These are phyloP conservation scores for Penicillium frequentans DNA, from an alignment of 2,329 filamentous ascomycete genomes.

Conservation along the genomic window DNA sequence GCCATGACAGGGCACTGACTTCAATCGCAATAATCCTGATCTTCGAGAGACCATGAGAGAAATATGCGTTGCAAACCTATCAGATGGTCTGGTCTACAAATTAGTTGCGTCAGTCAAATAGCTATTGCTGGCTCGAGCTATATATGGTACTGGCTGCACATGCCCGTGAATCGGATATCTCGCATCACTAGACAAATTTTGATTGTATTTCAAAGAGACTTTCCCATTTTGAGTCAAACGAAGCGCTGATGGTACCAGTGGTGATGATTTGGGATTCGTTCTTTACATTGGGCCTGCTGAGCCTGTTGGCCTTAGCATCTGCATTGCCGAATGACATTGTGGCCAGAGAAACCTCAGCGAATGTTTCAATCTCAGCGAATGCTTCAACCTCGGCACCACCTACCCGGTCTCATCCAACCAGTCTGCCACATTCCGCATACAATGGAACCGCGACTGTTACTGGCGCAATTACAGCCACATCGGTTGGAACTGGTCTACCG, in stretches of 20 bases:
- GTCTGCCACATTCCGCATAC: slow-evolving; percentile 68
- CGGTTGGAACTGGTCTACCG: slow-evolving; percentile 58
- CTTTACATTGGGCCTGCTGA: slow-evolving; percentile 15
- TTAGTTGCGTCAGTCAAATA: neutral
- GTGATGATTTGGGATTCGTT: slow-evolving; percentile 17
- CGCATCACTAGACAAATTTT: neutral
- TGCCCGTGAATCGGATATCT: neutral
- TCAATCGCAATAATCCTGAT: neutral
- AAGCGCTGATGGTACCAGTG: neutral
- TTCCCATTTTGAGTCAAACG: neutral
- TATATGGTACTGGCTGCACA: neutral
- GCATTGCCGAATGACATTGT: slow-evolving; percentile 16
- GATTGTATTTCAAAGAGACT: neutral
- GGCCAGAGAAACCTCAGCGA: neutral
- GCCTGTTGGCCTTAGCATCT: slow-evolving; percentile 15
- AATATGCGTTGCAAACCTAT: neutral
- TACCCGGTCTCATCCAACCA: slow-evolving; percentile 49
- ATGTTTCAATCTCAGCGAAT: neutral
- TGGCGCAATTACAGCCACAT: slow-evolving; percentile 59
- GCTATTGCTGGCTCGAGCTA: neutral
- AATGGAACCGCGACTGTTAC: slow-evolving; percentile 67
- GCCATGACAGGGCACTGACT: slow-evolving; percentile 9
- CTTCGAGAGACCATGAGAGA: neutral
- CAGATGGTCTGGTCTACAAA: neutral
- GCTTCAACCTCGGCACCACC: slow-evolving; percentile 28